A percentile compares a stretch with the other conserved stretches of the same genome.
phyloP scores from a whole-genome alignment of 2,329 filamentous ascomycete genomes.

The Harringtonia aguacate region DNA sequence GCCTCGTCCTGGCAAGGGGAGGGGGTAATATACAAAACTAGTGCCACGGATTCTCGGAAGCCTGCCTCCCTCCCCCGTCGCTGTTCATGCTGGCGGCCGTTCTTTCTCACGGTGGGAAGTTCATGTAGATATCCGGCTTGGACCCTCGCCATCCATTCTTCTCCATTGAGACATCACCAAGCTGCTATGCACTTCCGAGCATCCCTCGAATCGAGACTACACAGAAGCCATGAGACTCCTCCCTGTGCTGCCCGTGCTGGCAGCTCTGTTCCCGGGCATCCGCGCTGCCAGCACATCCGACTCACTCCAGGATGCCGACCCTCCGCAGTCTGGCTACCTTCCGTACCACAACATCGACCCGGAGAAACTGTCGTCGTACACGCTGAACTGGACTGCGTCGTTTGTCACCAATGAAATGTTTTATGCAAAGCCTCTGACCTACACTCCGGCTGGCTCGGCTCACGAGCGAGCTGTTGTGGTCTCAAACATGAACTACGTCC shows the following conservation, averaged over 20 bases:
- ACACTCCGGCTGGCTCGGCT: conserved; percentile 24
- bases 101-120: too few species aligned
- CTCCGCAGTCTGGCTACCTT: conserved; percentile 25
- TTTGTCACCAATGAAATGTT: conserved; percentile 21
- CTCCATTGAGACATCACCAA: too few species aligned
- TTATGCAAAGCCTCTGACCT: conserved; percentile 31
- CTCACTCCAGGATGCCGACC: conserved; percentile 9
- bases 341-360: conserved; percentile 31
- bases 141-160: too few species aligned
- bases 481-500: conserved; percentile 26
- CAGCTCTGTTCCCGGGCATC: too few species aligned
- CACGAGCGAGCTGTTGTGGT: conserved; percentile 26
- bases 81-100: too few species aligned
- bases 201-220: neutral
- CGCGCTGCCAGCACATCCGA: neutral
- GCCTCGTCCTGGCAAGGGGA: too few species aligned
- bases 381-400: conserved; percentile 22
- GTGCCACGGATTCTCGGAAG: too few species aligned
- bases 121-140: too few species aligned
- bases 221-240: neutral
- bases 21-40: too few species aligned
- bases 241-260: too few species aligned
- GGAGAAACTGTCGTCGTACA: conserved; percentile 19
- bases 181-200: too few species aligned
- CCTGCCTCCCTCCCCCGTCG: too few species aligned